Base-by-base conservation (phyloP, 2,329 filamentous ascomycete species). In the Metarhizium humberi region DNA sequence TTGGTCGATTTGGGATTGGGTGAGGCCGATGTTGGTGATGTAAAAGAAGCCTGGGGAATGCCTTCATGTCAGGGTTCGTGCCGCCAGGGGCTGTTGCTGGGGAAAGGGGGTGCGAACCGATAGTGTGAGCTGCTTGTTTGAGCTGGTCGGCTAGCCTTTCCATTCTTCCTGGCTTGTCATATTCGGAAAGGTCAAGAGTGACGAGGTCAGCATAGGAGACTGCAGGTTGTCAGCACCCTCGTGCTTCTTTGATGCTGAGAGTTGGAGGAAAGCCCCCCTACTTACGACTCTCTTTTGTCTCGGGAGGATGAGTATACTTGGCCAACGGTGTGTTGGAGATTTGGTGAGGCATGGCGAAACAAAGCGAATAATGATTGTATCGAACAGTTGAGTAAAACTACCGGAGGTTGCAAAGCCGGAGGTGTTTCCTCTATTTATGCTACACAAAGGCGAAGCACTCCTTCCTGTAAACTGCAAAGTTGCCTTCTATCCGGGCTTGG, bases 1-100 rank as follows among this genome's bases (percentile, higher is more conserved):
- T 6, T 73, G 71, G 59, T 85, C 77, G 2, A 86, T 75, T 63
- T 82, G 72, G 50, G 83, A 80, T 63, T 85, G 80, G 1, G 68
- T 70, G n/a, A 86, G 72, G 36, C 81, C 81, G 58, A 80, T 85
- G 67, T 85, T 83, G 56, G 77, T 78, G 20, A 85, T 77, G 58
- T 85, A 84, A 69, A 85, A 86, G 69, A 85, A 81, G 0, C 81
- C 69, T 55, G 40, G 42, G 25, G 32, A 3, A 14, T 34, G 14
- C 18, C 6, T 4, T 18, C 7, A 42, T 48, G 25, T 53, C 11
- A 48, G 36, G 16, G 4, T 6, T n/a, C 8, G 25, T 29, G 20
- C 5, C 7, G 43, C n/a, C 43, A 20, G 25, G 7, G 5, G 3
- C 43, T 6, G 4, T 25, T 25, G 25, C 25, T 25, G 25, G 25